Evolutionary conservation across 2,329 filamentous ascomycete species (phyloP).

Genomic region (Hymenotorrendiella dingleyae): DNA sequence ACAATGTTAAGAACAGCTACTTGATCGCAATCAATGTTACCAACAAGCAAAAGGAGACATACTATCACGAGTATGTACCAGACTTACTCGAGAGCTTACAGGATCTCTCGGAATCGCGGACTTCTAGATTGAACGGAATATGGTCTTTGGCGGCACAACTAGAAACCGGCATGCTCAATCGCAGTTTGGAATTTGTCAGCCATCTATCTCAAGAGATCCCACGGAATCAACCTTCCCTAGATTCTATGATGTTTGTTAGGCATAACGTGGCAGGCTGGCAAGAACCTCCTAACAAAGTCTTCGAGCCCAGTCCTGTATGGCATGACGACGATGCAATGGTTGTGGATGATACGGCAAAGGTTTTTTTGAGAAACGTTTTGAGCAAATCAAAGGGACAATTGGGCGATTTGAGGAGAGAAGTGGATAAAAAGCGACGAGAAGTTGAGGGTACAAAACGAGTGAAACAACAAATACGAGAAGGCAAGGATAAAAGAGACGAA

Average conservation of each 20-base stretch:
- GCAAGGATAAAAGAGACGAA: conserved; percentile 83
- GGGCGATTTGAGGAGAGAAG: conserved; percentile 72
- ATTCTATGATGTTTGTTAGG: conserved; percentile 96
- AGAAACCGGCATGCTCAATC: conserved; percentile 71
- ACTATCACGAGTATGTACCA: conserved; percentile 94
- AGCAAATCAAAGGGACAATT: conserved; percentile 84
- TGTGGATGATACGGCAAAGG: conserved; percentile 77
- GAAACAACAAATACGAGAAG: conserved; percentile 72
- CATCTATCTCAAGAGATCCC: conserved; percentile 75
- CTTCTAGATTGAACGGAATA: conserved; percentile 73
- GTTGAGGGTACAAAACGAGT: conserved; percentile 70
- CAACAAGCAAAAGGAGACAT: conserved; percentile 95
- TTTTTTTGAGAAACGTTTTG: conserved; percentile 86
- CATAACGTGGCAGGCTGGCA: conserved; percentile 82
- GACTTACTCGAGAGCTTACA: conserved; percentile 91
- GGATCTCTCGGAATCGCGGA: conserved; percentile 85
- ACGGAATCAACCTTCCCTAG: conserved; percentile 79
- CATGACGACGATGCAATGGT: conserved; percentile 87
- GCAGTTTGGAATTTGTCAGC: conserved; percentile 66
- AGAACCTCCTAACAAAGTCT: conserved; percentile 77
- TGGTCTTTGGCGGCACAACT: conserved; percentile 78
- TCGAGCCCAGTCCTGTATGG: conserved; percentile 96
- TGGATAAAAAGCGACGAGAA: conserved; percentile 80
- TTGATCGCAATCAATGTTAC: conserved; percentile 93
- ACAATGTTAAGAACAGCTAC: conserved; percentile 98